Evolutionary conservation across 2,329 filamentous ascomycete species (phyloP), one percentile per base, ranked within the genome.

Genomic region (Calonectria naviculata): DNA sequence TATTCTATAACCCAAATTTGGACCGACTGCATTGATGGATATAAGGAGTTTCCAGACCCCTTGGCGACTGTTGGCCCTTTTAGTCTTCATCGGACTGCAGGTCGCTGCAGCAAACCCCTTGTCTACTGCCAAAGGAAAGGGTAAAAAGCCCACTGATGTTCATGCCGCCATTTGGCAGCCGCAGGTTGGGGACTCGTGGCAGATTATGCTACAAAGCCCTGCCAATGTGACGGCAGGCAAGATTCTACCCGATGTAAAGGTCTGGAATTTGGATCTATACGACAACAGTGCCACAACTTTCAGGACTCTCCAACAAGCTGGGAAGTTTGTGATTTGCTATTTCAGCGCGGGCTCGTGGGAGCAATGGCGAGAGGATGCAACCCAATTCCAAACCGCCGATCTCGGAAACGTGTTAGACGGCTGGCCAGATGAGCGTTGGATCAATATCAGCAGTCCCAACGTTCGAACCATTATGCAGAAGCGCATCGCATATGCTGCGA

Each of bases 281-380:
- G 91, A 93, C 79, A 91, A 84, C 74, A 65, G 77, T 26, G 72
- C 67, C 2, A 63, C 73, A 17, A 81, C 80, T 1, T 79, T 93
- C 68, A 85, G 90, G 71, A 84, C 91, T 17, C 90, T 92, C 80
- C 84, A 87, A 68, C 89, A 88, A 63, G 80, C 83, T 7, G 88
- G 87, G 12, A 89, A 89, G 77, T 90, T 88, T 72, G 89, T 94
- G 65, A 91, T 94, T 70, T 95, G 93, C 84, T 95, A 95, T 82
- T 94, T 94, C 83, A 92, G 90, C 64, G 92, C 91, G 0, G 93
- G 93, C 1, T 92, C 89, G 7, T 93, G 89, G 76, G 93, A 95
- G 81, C 79, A 90, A 61, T 90, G 87, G 84, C 87, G 92, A 4
- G 81, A 86, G 1, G 93, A 94, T 78, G 85, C 86, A 21, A 79